Evolutionary conservation across 805 yeast species (phyloP).

Genomic region (Kodamaea neixiangensis): DNA sequence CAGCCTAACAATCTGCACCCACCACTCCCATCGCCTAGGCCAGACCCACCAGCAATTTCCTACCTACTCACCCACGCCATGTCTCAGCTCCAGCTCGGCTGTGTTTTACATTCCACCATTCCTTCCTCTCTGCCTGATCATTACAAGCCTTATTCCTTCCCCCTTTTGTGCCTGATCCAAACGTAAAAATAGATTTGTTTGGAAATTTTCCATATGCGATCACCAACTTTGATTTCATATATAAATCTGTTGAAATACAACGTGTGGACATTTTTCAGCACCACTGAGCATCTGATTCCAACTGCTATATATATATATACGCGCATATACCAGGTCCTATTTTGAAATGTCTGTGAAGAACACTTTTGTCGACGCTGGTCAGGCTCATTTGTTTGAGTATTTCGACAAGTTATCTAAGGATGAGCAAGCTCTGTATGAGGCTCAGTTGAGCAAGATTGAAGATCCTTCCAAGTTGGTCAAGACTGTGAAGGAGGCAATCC

Average conservation of each 20-base stretch:
- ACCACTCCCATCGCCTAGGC: neutral
- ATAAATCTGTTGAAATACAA: neutral
- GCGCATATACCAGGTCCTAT: neutral
- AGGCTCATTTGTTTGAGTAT: conserved; percentile 52
- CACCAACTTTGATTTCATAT: neutral
- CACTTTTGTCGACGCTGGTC: conserved; percentile 48
- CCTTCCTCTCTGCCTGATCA: neutral
- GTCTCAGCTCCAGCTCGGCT: too few species aligned
- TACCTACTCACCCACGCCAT: too few species aligned
- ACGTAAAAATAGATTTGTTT: conserved; percentile 3
- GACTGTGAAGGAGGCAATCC: conserved; percentile 50
- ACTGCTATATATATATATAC: neutral
- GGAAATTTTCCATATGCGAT: conserved; percentile 1
- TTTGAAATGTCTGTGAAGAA: conserved; percentile 20
- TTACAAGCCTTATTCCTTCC: neutral
- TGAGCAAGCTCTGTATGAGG: conserved; percentile 37
- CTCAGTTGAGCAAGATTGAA: conserved; percentile 42
- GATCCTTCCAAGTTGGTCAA: conserved; percentile 43
- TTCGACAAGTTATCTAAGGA: conserved; percentile 39
- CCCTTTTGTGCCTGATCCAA: conserved; percentile 7
- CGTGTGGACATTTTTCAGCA: conserved; percentile 4
- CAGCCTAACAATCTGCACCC: neutral
- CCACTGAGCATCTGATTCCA: neutral
- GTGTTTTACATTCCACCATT: neutral
- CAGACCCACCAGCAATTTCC: too few species aligned